These are phyloP conservation scores for Beta corolliflora DNA, from an alignment of 179 eudicot genomes.

Conservation along the genomic window DNA sequence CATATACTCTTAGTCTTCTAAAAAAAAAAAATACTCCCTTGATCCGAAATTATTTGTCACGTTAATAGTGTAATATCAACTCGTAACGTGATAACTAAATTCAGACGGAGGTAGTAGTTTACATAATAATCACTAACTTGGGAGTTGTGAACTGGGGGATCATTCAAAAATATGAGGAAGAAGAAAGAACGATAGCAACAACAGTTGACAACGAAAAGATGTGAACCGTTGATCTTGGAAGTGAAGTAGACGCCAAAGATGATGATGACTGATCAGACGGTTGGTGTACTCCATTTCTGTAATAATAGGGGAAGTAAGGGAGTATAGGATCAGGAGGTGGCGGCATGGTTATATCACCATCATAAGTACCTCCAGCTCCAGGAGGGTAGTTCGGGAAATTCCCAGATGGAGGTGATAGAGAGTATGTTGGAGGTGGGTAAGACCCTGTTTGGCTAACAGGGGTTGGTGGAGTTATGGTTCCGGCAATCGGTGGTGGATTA, in stretches of 20 bases:
- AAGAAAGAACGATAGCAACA: background rate
- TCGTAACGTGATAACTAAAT: background rate
- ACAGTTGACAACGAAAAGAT: background rate
- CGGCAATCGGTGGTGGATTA: background rate
- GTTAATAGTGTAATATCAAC: no score
- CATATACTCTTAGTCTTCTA: no score
- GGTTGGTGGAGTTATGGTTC: background rate
- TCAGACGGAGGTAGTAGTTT: background rate
- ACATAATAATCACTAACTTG: background rate
- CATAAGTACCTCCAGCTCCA: background rate
- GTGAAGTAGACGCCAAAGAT: background rate
- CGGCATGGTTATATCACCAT: background rate
- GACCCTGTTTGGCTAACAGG: background rate
- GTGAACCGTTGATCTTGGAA: background rate
- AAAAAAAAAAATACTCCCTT: no score
- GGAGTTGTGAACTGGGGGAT: background rate
- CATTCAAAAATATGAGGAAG: background rate
- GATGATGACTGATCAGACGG: slow-evolving; percentile 5
- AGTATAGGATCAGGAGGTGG: slow-evolving; percentile 20
- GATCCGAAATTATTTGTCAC: no score
- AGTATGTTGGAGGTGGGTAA: background rate
- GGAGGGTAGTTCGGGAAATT: slow-evolving; percentile 13
- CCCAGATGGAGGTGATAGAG: background rate
- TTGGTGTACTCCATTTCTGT: background rate
- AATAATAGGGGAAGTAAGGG: slow-evolving; percentile 17